Evolutionary conservation across 1,284 basidiomycete species (phyloP).

Genomic region (Ustilago cynodontis): DNA sequence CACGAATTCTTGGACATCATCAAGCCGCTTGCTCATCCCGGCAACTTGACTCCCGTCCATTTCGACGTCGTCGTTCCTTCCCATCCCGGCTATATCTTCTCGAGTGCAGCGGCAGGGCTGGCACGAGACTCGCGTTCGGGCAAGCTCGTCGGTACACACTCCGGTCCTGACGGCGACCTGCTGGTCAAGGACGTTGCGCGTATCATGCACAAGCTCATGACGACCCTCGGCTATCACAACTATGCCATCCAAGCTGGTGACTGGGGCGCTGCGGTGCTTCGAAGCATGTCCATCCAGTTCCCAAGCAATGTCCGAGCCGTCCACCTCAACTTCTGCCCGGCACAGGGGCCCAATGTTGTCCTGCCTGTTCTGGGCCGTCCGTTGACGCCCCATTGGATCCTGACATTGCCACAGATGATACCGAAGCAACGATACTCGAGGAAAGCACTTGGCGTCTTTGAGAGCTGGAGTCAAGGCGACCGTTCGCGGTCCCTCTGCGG

Average conservation of each 20-base stretch:
- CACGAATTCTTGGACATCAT: slow-evolving; percentile 66
- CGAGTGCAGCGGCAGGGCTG: slow-evolving; percentile 28
- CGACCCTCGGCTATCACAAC: slow-evolving; percentile 47
- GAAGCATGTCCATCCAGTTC: slow-evolving; percentile 43
- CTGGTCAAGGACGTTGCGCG: slow-evolving; percentile 55
- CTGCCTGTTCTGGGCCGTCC: slow-evolving; percentile 35
- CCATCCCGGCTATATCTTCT: slow-evolving; percentile 66
- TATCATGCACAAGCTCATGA: slow-evolving; percentile 61
- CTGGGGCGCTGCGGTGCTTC: slow-evolving; percentile 51
- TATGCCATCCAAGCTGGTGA: slow-evolving; percentile 62
- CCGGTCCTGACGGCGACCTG: slow-evolving; percentile 52
- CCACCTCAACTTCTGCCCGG: slow-evolving; percentile 60
- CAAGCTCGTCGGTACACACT: slow-evolving; percentile 34
- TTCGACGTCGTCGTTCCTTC: slow-evolving; percentile 69
- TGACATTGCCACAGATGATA: slow-evolving; percentile 25
- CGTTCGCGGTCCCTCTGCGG: slow-evolving; percentile 16
- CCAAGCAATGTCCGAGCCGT: slow-evolving; percentile 40
- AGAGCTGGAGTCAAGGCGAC: slow-evolving; percentile 23
- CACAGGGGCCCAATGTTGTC: slow-evolving; percentile 40
- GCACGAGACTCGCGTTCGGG: slow-evolving; percentile 27
- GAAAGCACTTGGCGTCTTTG: slow-evolving; percentile 28
- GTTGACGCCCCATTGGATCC: slow-evolving; percentile 33
- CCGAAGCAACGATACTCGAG: slow-evolving; percentile 30
- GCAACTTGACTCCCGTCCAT: slow-evolving; percentile 30
- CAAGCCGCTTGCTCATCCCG: slow-evolving; percentile 64